phyloP scores from a whole-genome alignment of 176 grass and related monocot genomes.

The Oryza meyeriana region DNA sequence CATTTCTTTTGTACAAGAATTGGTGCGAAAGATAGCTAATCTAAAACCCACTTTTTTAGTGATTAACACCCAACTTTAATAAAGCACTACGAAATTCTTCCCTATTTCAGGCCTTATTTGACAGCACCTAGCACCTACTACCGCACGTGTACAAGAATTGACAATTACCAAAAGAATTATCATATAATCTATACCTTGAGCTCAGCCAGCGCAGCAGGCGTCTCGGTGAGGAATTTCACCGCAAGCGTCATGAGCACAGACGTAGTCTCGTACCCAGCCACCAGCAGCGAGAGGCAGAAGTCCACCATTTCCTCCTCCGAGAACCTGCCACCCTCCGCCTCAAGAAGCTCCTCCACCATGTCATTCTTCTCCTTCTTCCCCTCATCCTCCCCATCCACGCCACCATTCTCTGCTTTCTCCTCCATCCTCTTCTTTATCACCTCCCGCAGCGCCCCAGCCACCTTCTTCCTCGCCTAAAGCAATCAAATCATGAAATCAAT shows the following conservation, averaged over 20 bases:
- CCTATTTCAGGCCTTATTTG: constrained; percentile 23
- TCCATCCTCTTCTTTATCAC: constrained; percentile 77
- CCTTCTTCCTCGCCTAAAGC: constrained; percentile 81
- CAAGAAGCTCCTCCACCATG: constrained; percentile 86
- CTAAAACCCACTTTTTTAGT: background rate
- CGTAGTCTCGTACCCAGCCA: constrained; percentile 92
- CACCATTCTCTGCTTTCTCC: constrained; percentile 24
- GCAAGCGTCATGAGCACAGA: constrained; percentile 90
- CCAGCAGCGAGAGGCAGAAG: constrained; percentile 81
- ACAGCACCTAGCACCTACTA: constrained; percentile 27
- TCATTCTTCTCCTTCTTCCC: constrained; percentile 51
- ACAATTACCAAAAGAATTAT: background rate
- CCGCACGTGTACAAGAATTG: constrained; percentile 40
- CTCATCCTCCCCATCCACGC: background rate
- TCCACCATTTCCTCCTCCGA: constrained; percentile 92
- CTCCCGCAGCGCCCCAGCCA: constrained; percentile 75
- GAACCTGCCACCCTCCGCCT: constrained; percentile 64
- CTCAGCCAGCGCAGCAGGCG: constrained; percentile 55
- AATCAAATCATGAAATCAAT: background rate
- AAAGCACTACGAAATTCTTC: constrained; percentile 17
- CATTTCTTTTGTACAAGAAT: constrained; percentile 9
- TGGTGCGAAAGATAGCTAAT: constrained; percentile 32
- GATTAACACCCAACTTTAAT: background rate
- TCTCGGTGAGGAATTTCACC: constrained; percentile 90
- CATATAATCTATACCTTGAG: constrained; percentile 48